A percentile compares a stretch with the other conserved stretches of the same genome.
Evolutionary conservation across 331 rosid species (phyloP).

Genomic region (Malus hybrid): DNA sequence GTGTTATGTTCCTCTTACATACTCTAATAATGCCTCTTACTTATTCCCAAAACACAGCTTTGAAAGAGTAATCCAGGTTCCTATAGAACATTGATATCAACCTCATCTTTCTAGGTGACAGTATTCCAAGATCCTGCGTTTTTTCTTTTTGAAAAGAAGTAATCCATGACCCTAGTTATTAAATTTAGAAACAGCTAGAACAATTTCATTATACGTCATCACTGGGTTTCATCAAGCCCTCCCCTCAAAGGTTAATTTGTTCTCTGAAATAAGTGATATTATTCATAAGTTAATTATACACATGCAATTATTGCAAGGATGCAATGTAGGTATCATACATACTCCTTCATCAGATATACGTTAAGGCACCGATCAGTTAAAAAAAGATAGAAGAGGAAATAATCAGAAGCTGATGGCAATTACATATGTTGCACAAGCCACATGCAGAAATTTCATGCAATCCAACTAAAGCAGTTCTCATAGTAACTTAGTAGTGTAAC

Average conservation of each 20-base stretch:
- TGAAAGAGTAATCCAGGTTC: neutral
- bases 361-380: too few species aligned
- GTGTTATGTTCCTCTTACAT: neutral
- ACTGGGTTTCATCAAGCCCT: neutral
- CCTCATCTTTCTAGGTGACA: neutral
- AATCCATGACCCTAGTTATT: neutral
- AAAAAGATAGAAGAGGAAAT: neutral
- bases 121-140: neutral
- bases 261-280: neutral
- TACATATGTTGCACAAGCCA: neutral
- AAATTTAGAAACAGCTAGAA: neutral
- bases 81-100: neutral
- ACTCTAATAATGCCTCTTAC: neutral
- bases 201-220: neutral
- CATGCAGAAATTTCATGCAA: neutral
- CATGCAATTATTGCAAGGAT: too few species aligned
- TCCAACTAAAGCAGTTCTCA: neutral
- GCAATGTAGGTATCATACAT: too few species aligned
- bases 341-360: too few species aligned
- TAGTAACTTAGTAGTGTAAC: neutral
- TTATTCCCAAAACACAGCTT: neutral
- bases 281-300: too few species aligned
- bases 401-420: neutral
- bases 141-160: neutral
- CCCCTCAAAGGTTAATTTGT: neutral